Percentiles rank a stretch among this genome's conserved stretches.
phyloP scores from a whole-genome alignment of 305 asterid species.

The Andrographis paniculata region DNA sequence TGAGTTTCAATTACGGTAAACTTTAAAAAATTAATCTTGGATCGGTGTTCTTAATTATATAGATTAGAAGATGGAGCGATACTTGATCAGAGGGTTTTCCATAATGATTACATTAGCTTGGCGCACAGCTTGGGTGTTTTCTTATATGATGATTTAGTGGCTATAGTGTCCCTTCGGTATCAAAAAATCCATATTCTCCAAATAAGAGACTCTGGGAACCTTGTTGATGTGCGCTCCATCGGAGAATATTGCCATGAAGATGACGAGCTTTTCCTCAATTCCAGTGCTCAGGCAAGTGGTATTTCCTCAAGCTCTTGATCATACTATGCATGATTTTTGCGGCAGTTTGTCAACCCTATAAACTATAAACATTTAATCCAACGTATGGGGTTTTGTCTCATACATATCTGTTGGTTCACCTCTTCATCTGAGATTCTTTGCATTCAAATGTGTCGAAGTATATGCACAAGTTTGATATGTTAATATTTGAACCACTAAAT shows the following conservation, averaged over 20 bases:
- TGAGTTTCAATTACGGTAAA: conserved; percentile 12
- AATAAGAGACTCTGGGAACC: conserved; percentile 86
- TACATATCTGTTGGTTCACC: conserved; percentile 2
- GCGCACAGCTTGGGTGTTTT: conserved; percentile 83
- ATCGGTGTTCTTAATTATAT: neutral
- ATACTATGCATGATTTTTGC: conserved; percentile 10
- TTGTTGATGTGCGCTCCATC: conserved; percentile 71
- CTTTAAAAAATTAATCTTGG: conserved; percentile 9
- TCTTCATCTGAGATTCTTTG: too few relatives aligned
- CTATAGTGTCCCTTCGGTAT: conserved; percentile 85
- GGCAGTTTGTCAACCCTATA: conserved; percentile 7
- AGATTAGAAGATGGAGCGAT: conserved; percentile 87
- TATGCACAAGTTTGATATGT: too few relatives aligned
- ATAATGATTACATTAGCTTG: conserved; percentile 84
- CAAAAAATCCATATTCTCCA: conserved; percentile 93
- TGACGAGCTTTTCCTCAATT: conserved; percentile 86
- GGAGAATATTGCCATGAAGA: conserved; percentile 94
- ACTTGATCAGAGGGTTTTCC: conserved; percentile 79
- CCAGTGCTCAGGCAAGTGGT: conserved; percentile 78
- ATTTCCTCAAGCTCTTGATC: conserved; percentile 23
- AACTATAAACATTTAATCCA: too few relatives aligned
- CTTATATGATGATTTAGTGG: conserved; percentile 89
- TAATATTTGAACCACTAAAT: too few relatives aligned
- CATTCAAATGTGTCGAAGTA: too few relatives aligned
- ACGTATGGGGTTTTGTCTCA: conserved; percentile 8